Base-by-base conservation (phyloP, 345 rosid genomes). In the Citrus medica region DNA sequence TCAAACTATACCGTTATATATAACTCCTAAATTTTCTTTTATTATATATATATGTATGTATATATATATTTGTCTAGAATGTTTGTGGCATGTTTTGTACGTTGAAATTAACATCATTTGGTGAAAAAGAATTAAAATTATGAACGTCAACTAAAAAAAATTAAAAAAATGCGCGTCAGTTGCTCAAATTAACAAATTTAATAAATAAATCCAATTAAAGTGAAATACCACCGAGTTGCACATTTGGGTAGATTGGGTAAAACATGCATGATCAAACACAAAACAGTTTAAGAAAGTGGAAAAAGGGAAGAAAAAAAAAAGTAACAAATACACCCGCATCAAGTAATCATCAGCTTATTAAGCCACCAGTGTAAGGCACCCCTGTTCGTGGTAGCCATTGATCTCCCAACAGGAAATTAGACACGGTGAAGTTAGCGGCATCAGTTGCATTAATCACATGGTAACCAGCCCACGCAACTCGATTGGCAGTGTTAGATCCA, bases 381-480 rank as follows among this genome's bases (percentile, higher is more conserved):
- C 93, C 93, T 12, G 91, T 87, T 35, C 77, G 65, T 27, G 88
- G 92, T 79, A 95, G 73, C 98, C 97, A 92, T 28, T 66, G 85
- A 76, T 92, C 91, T 5, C 98, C 98, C 30, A 83, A 7, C 66
- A 95, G 69, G 83, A 93, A 91, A 72, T 74, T 79, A 6, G 90
- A 79, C 17, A 88, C 92, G 0, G 97, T 93, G 68, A 91, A 93
- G 78, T 88, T 91, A n/a, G 78, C 84, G 1, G 97, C 98, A 40
- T 93, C 95, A 2, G 87, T 83, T 2, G 92, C 81, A 38, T 87
- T 84, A 9, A 93, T 92, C 46, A 83, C 63, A 40, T 86, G 92
- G 78, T 83, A 93, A 78, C 97, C 95, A 0, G 88, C 78, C 98
- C 98, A 95, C 4, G 78, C 82, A 53, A 95, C 93, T 65, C 98